These are phyloP conservation scores for Logfia minima DNA, from an alignment of 129 eudicot species.

Conservation along the genomic window DNA sequence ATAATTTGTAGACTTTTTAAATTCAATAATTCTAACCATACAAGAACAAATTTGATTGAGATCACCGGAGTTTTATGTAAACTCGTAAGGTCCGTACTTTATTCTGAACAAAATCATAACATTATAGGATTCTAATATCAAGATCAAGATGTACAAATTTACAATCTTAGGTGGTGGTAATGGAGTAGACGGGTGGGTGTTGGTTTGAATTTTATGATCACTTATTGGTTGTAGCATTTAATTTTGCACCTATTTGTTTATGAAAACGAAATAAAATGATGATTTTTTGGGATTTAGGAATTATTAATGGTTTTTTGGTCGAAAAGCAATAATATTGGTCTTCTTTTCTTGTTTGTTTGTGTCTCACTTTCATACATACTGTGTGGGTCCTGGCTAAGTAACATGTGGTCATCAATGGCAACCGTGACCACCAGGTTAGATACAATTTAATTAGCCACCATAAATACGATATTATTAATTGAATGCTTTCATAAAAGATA, in stretches of 20 bases:
- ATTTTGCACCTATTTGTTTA: slow-evolving; percentile 11
- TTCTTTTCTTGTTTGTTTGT: background rate
- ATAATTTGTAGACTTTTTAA: too few relatives aligned
- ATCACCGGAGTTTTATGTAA: too few relatives aligned
- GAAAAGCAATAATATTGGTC: slow-evolving; percentile 18
- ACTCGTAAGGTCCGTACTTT: too few relatives aligned
- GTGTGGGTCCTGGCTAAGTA: slow-evolving; percentile 6
- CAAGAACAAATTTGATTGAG: too few relatives aligned
- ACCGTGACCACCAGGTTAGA: slow-evolving; percentile 35
- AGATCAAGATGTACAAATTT: too few relatives aligned
- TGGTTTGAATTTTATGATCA: slow-evolving; percentile 12
- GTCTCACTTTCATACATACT: background rate
- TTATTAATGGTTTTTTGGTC: slow-evolving; percentile 1
- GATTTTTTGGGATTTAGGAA: background rate
- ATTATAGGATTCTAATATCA: too few relatives aligned
- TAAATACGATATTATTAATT: slow-evolving; percentile 11
- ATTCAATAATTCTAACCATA: too few relatives aligned
- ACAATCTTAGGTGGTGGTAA: background rate
- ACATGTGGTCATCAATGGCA: slow-evolving; percentile 30
- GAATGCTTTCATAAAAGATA: background rate
- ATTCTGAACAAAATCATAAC: too few relatives aligned
- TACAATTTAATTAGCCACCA: slow-evolving; percentile 13
- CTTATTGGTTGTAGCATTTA: slow-evolving; percentile 14
- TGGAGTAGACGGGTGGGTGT: slow-evolving; percentile 10
- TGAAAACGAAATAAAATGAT: slow-evolving; percentile 1